These are phyloP conservation scores for Carex myosuroides DNA, from an alignment of 176 grass and related monocot genomes.

Conservation along the genomic window DNA sequence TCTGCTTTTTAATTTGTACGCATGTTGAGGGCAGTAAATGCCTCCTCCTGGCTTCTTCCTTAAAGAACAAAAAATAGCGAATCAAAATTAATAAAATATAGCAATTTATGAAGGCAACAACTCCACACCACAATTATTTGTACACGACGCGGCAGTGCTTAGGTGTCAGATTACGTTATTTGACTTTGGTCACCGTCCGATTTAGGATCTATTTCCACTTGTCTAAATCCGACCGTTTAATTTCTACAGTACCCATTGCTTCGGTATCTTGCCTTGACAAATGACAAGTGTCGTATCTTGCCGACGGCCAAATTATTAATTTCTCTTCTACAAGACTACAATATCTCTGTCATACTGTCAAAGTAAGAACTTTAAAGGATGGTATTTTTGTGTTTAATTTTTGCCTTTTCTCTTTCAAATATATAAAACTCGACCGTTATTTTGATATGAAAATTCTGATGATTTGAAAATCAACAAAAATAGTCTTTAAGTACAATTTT, in stretches of 20 bases:
- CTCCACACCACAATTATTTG: conserved; percentile 12
- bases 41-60: conserved; percentile 20
- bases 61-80: conserved; percentile 19
- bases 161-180: not conserved
- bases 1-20: conserved; percentile 21
- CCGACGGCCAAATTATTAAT: not conserved
- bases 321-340: not conserved
- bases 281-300: no score
- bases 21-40: conserved; percentile 24
- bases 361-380: no score
- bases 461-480: not conserved
- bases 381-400: no score
- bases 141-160: not conserved
- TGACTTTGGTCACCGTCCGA: not conserved
- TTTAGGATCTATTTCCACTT: not conserved
- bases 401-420: no score
- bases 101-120: not conserved
- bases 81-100: conserved; percentile 6
- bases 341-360: not conserved
- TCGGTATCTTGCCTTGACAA: no score
- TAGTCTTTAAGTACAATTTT: not conserved
- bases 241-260: not conserved
- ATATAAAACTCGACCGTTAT: no score
- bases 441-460: not conserved
- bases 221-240: not conserved